These are phyloP conservation scores for Mollisia scopiformis DNA, from an alignment of 2,329 filamentous ascomycete species.

Conservation along the genomic window DNA sequence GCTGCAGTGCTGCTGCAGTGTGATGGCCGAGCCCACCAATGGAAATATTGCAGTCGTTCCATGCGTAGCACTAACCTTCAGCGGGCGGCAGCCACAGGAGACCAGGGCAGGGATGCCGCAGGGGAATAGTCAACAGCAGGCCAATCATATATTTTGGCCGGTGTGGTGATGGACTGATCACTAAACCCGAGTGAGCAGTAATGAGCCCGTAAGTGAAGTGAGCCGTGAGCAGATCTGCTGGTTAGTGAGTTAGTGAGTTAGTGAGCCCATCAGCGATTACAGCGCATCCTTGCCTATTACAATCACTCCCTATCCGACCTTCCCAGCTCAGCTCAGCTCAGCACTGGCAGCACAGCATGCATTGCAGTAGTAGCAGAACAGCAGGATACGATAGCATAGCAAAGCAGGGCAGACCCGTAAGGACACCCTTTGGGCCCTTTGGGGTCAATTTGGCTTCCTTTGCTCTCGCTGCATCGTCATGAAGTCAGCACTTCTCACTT, in stretches of 20 bases:
- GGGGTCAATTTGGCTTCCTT: too few species aligned
- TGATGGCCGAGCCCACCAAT: neutral
- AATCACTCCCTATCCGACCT: too few species aligned
- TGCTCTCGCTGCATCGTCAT: too few species aligned
- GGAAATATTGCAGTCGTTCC: neutral
- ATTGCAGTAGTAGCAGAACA: neutral
- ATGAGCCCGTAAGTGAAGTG: neutral
- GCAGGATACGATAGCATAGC: neutral
- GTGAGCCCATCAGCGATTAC: too few species aligned
- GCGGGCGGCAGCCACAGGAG: neutral
- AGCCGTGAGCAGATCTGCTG: neutral
- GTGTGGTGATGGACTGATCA: neutral
- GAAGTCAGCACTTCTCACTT: too few species aligned
- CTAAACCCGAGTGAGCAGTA: neutral
- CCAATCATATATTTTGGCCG: neutral
- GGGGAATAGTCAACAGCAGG: neutral
- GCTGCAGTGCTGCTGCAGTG: neutral
- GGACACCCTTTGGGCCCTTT: too few species aligned
- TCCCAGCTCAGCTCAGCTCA: too few species aligned
- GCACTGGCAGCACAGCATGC: too few species aligned
- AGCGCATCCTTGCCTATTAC: neutral
- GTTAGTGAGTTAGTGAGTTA: too few species aligned
- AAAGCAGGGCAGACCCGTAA: too few species aligned
- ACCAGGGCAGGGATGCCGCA: neutral
- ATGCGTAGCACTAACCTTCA: neutral